Conservation (phyloP, 2,329 filamentous ascomycete species). For the Hypoxylon rubiginosum region DNA sequence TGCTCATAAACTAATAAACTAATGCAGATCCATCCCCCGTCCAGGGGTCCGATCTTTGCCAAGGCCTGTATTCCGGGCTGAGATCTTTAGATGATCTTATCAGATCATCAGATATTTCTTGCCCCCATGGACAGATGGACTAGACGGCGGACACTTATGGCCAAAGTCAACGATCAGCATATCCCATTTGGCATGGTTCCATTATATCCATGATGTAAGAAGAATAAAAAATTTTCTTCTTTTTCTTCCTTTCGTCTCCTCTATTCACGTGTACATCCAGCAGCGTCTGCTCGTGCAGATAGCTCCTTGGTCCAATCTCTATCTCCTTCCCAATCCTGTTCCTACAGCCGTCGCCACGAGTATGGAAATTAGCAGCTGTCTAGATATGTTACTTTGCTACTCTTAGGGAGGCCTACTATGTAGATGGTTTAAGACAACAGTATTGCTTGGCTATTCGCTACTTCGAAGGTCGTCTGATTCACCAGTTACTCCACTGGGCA, state of each 20-base stretch:
- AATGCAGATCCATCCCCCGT: constrained; percentile 34
- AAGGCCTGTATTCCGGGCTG: constrained; percentile 35
- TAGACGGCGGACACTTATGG: not conserved
- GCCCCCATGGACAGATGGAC: not conserved
- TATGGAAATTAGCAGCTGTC: not conserved
- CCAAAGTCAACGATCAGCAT: not conserved
- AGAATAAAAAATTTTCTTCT: constrained; percentile 27
- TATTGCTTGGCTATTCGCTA: not conserved
- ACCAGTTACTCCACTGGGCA: constrained; percentile 19
- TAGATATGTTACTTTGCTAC: not conserved
- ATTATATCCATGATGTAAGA: constrained; percentile 15
- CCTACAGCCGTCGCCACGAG: not conserved
- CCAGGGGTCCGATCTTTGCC: constrained; percentile 38
- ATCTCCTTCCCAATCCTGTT: constrained; percentile 1
- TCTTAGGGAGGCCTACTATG: not conserved
- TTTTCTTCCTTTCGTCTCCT: constrained; percentile 2
- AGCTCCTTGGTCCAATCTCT: not conserved
- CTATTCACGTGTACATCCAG: constrained; percentile 10
- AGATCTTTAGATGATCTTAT: constrained; percentile 48
- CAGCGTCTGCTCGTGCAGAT: constrained; percentile 17
- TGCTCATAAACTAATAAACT: constrained; percentile 9
- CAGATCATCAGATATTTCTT: constrained; percentile 42
- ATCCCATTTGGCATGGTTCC: constrained; percentile 13
- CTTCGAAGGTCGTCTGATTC: not conserved
- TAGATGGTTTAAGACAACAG: not conserved